Evolutionary conservation across 176 grass and related monocot genomes (phyloP).

Genomic region (Eleusine indica): DNA sequence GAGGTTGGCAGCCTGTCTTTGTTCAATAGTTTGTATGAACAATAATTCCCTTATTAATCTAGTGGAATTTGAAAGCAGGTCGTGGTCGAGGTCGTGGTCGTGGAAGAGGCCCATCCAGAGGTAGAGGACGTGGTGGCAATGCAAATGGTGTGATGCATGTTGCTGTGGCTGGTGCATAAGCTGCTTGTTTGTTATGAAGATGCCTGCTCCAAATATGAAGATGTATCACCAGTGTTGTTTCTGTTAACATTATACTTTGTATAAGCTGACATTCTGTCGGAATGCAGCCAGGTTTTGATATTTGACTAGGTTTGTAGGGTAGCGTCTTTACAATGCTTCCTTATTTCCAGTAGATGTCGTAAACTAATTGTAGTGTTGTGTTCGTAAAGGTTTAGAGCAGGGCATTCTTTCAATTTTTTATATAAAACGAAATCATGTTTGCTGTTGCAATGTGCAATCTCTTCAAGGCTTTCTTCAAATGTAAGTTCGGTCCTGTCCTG

Average conservation of each 20-base stretch:
- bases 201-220: conserved; percentile 84
- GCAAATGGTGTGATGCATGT: conserved; percentile 33
- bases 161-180: conserved; percentile 37
- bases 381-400: conserved; percentile 80
- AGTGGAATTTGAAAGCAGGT: conserved; percentile 22
- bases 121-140: conserved; percentile 56
- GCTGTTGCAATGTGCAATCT: conserved; percentile 2
- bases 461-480: conserved; percentile 23
- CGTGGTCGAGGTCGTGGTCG: conserved; percentile 57
- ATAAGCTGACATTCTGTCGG: conserved; percentile 70
- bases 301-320: conserved; percentile 64
- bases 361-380: conserved; percentile 81
- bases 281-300: conserved; percentile 63
- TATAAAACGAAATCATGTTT: conserved; percentile 45
- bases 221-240: conserved; percentile 71
- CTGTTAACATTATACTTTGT: conserved; percentile 65
- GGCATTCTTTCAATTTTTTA: conserved; percentile 83
- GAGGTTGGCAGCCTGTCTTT: conserved; percentile 55
- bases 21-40: neutral
- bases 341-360: conserved; percentile 51
- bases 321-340: conserved; percentile 48
- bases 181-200: conserved; percentile 46
- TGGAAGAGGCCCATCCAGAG: conserved; percentile 59
- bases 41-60: neutral
- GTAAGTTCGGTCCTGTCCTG: neutral